Evolutionary conservation across 495 filamentous ascomycete species (phyloP), one percentile per base, ranked within the genome.

Genomic region (Tuber umbilicatum): DNA sequence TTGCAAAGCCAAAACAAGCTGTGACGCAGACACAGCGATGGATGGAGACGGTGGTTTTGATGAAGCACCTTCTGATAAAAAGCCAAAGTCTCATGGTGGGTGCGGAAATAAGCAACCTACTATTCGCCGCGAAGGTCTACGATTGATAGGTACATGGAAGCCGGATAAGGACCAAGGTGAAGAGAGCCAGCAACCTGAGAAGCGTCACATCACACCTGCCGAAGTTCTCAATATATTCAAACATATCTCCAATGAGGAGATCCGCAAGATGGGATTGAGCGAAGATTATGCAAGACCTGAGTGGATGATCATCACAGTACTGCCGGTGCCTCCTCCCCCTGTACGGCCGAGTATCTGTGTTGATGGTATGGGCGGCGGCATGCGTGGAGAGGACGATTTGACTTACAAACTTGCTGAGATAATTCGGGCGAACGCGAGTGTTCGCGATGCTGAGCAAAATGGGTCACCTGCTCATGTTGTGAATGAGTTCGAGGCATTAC

Each of bases 391-490:
- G 83, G 95, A 99, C 83, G 95, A 99, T 87, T 86, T 99, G 87
- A 99, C 95, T 0, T 98, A 97, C 86, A 99, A 99, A 84, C 86
- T 99, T 68, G 93, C 94, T 77, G 95, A 99, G 84, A 97, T 99
- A 82, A 94, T 99, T 75, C 94, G 95, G 77, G 95, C 96, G 73
- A 99, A 98, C 85, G 90, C 91, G 79, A 97, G 97, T 78, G 94
- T 99, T 42, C 89, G 91, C 60, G 90, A 93, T 72, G 94, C 93
- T 68, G 90, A 95, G 74, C 88, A 90, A 68, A 93, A 97, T 83
- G 94, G 94, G 60, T 92, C 94, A 5, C 94, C 95, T 0, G 89
- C 90, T 71, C 96, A 98, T 84, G 90, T 98, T 55, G 87, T 92
- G 42, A 89, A 88, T 41, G 95, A 99, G 78, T 98, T 97, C 73